These are phyloP conservation scores for Lasiodiplodia citricola DNA, from an alignment of 2,329 filamentous ascomycete species.

Conservation along the genomic window DNA sequence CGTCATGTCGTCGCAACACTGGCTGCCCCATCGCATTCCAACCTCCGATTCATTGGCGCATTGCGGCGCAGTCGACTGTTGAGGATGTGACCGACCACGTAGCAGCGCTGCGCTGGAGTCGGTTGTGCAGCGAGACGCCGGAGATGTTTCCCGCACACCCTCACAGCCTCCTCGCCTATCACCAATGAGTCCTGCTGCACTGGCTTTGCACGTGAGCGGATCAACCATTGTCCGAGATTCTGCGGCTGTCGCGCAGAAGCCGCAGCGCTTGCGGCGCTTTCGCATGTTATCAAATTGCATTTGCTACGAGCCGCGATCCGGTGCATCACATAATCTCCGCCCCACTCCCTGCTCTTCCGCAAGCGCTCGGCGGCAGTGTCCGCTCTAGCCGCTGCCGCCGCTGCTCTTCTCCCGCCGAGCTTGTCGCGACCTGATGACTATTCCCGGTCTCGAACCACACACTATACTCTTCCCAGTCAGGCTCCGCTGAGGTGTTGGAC, in stretches of 20 bases:
- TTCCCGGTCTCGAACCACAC: neutral
- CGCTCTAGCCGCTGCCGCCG: conserved; percentile 5
- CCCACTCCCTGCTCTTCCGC: conserved; percentile 5
- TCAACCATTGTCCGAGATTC: conserved; percentile 14
- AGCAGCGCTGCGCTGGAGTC: conserved; percentile 11
- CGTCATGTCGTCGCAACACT: conserved; percentile 8
- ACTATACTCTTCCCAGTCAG: neutral
- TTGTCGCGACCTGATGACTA: neutral
- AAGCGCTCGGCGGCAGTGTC: neutral
- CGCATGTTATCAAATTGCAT: neutral
- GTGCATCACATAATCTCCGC: conserved; percentile 9
- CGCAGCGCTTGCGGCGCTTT: conserved; percentile 10
- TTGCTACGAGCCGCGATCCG: conserved; percentile 1
- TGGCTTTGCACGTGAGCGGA: conserved; percentile 10
- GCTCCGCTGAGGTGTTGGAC: neutral
- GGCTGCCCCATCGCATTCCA: conserved; percentile 14
- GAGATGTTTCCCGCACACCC: neutral
- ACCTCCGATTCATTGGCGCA: conserved; percentile 6
- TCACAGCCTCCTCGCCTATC: neutral
- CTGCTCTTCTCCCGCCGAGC: neutral
- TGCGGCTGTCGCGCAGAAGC: neutral
- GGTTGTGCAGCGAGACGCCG: neutral
- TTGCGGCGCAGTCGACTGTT: conserved; percentile 3
- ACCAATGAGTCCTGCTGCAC: neutral
- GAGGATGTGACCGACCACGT: conserved; percentile 15